phyloP scores from a whole-genome alignment of 2,329 filamentous ascomycete genomes.

The Diaporthe eres region DNA sequence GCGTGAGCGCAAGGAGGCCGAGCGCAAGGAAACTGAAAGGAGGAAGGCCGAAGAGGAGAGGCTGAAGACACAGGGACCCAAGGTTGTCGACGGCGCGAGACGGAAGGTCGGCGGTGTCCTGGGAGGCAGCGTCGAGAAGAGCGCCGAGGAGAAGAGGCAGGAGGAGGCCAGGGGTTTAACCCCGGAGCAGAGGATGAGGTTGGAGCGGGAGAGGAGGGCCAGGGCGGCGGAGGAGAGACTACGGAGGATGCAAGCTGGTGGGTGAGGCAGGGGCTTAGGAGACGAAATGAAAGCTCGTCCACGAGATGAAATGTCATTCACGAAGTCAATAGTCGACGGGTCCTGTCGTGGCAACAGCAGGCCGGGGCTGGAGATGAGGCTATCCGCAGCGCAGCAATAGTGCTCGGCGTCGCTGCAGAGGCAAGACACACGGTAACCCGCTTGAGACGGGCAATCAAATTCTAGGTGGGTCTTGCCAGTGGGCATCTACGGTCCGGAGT shows the following conservation, averaged over 20 bases:
- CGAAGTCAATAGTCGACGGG: constrained; percentile 23
- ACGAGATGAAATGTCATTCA: background rate
- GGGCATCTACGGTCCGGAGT: background rate
- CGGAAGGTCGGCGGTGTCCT: constrained; percentile 66
- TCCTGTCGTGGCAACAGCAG: background rate
- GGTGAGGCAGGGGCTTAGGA: constrained; percentile 41
- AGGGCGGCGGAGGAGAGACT: constrained; percentile 93
- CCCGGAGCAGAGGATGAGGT: constrained; percentile 84
- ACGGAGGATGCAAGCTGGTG: constrained; percentile 71
- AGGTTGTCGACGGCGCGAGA: constrained; percentile 58
- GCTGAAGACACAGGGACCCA: constrained; percentile 75
- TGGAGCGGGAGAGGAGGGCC: constrained; percentile 91
- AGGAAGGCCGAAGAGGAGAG: constrained; percentile 82
- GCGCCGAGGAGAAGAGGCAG: constrained; percentile 83
- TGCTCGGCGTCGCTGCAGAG: constrained; percentile 17
- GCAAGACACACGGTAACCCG: constrained; percentile 4
- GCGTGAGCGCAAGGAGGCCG: constrained; percentile 78
- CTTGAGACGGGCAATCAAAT: constrained; percentile 23
- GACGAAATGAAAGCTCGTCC: constrained; percentile 7
- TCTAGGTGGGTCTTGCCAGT: constrained; percentile 17
- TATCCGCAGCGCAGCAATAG: constrained; percentile 8
- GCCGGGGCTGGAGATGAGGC: constrained; percentile 19
- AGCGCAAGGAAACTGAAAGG: constrained; percentile 77
- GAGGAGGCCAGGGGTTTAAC: constrained; percentile 89
- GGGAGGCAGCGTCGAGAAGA: constrained; percentile 76